phyloP scores from a whole-genome alignment of 768 basidiomycete genomes.

The Leccinum imitatum region DNA sequence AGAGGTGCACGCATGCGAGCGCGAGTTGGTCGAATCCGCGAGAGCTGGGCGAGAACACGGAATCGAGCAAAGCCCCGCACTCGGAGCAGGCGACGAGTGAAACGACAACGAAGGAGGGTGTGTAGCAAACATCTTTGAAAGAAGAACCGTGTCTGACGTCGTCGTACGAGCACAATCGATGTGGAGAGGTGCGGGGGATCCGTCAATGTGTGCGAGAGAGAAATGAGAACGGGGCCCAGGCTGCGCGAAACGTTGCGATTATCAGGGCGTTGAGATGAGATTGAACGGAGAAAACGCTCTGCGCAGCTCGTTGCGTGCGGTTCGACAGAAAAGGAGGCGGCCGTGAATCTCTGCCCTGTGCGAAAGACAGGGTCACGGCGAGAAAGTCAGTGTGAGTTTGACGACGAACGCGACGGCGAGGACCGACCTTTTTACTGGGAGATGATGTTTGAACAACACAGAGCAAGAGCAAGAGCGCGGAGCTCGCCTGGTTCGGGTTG shows the following conservation, averaged over 20 bases:
- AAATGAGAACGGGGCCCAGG: conserved; percentile 7
- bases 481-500: conserved; percentile 26
- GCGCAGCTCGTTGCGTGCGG: conserved; percentile 27
- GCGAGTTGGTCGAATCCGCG: conserved; percentile 27
- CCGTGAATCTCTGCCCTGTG: conserved; percentile 6
- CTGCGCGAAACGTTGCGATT: conserved; percentile 23
- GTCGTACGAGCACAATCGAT: conserved; percentile 13
- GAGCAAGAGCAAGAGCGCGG: conserved; percentile 22
- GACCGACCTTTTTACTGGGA: conserved; percentile 26
- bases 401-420: neutral
- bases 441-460: conserved; percentile 23
- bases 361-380: neutral
- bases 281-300: conserved; percentile 28
- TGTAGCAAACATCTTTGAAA: conserved; percentile 21
- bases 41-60: conserved; percentile 21
- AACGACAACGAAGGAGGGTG: conserved; percentile 4
- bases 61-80: neutral
- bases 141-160: neutral
- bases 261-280: conserved; percentile 20
- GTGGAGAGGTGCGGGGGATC: conserved; percentile 8
- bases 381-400: conserved; percentile 2
- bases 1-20: conserved; percentile 5
- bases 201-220: conserved; percentile 4
- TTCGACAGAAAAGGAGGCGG: conserved; percentile 5
- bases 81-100: neutral